Base-by-base conservation (phyloP, 208 protist genomes). In the Leishmania aethiopica region DNA sequence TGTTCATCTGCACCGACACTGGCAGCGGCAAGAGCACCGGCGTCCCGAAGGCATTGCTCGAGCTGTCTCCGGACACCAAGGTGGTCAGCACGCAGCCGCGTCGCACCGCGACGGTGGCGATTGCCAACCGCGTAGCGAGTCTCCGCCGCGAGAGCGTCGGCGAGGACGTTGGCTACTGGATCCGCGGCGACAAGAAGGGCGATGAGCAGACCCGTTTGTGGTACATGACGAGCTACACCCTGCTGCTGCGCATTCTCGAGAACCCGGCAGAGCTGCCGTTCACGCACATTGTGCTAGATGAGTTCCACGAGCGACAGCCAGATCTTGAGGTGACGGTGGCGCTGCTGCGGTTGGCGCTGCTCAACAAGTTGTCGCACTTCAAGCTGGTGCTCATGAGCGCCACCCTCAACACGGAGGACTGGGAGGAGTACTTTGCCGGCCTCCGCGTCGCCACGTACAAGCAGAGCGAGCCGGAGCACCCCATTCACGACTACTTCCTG, bases 301-400 rank as follows among this genome's bases (percentile, higher is more conserved):
- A 99, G 78, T 97, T 98, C 75, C 97, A 99, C 84, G 97, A 99
- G 89, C 88, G 97, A 40, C 99, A 98, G 45, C 94, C 99, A 2
- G 96, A 98, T 62, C 87, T 93, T 22, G 96, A 99, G 88, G 94
- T 98, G 37, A 93, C 97, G 25, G 88, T 99, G 19, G 87, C 95
- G 2, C 79, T 98, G 59, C 87, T 99, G 51, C 95, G 95, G 35
- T 78, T 99, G 40, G 87, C 92, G 49, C 89, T 96, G 67, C 82
- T 86, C 19, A 84, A 86, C 55, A 74, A 86, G 71, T 81, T 83
- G 32, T 77, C 85, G 6, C 87, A 83, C 55, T 90, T 96, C 70
- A 95, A 96, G 78, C 74, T 98, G 37, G 89, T 99, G 76, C 88
- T 99, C 10, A 98, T 97, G 89, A 97, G 93, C 57, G 98, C 98